Evolutionary conservation across 139 green algal species (phyloP), one percentile per base, ranked within the genome.

Genomic region (Spirogloea muscicola): DNA sequence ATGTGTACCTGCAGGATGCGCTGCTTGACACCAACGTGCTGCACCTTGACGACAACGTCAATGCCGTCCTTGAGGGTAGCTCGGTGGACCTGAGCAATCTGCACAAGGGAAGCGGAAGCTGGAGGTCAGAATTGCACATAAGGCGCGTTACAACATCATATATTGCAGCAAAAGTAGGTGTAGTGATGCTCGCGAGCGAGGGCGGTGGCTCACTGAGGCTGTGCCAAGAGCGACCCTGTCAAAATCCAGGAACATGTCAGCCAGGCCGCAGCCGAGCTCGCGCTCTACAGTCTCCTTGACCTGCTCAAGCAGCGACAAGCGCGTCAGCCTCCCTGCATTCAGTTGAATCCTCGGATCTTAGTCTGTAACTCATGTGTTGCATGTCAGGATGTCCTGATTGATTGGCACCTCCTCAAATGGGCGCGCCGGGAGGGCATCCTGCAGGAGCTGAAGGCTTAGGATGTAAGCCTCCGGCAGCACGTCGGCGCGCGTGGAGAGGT

Each of bases 371-470:
- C n/a, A n/a, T n/a, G n/a, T n/a, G n/a, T n/a, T n/a, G n/a, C n/a
- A n/a, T n/a, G n/a, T n/a, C n/a, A n/a, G n/a, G n/a, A n/a, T n/a
- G n/a, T n/a, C n/a, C n/a, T n/a, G n/a, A n/a, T n/a, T n/a, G n/a
- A n/a, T n/a, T n/a, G 16, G n/a, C 9, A 74, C 92, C 5, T 89
- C 88, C 18, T 86, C 74, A 2, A 82, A 77, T 42, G 88, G 83
- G 74, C 97, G 95, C 10, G 94, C 86, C 0, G 94, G 94, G 48
- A 98, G 93, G 36, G 93, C 91, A 82, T 98, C 94, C 88, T 97
- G 91, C 80, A 98, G 88, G 81, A 94, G 91, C 79, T 93, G 88
- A 29, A 98, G 89, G 85, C 97, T 90, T 66, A 90, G 84, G 48
- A 97, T 88, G 84, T 96, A 97, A 82, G 96, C 91, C 5, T 85